These are phyloP conservation scores for Aspergillus caelatus DNA, from an alignment of 2,329 filamentous ascomycete genomes.

Conservation along the genomic window DNA sequence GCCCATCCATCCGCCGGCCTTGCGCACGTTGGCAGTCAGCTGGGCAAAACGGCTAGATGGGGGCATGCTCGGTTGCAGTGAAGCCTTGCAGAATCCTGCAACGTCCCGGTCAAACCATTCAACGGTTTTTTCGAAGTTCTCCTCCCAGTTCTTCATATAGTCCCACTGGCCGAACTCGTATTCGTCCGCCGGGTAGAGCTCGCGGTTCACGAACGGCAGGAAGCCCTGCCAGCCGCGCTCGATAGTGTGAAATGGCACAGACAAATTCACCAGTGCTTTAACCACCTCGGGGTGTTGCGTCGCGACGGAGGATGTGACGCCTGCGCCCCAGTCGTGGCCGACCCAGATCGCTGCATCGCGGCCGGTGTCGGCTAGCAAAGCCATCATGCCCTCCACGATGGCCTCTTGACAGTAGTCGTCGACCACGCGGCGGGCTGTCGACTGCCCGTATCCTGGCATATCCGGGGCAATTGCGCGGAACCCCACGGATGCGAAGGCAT, in stretches of 20 bases:
- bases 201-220: slow-evolving; percentile 43
- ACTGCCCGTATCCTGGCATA: slow-evolving; percentile 20
- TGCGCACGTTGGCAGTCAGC: background rate
- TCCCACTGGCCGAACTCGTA: slow-evolving; percentile 26
- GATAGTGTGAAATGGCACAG: slow-evolving; percentile 47
- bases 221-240: slow-evolving; percentile 45
- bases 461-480: slow-evolving; percentile 19
- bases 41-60: background rate
- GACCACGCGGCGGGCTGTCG: slow-evolving; percentile 15
- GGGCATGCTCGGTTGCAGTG: background rate
- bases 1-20: background rate
- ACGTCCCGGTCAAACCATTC: slow-evolving; percentile 6
- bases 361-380: slow-evolving; percentile 17
- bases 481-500: slow-evolving; percentile 17
- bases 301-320: slow-evolving; percentile 11
- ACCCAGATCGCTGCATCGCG: slow-evolving; percentile 26
- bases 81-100: slow-evolving; percentile 3
- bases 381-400: slow-evolving; percentile 18
- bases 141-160: slow-evolving; percentile 11
- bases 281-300: slow-evolving; percentile 8
- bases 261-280: slow-evolving; percentile 17
- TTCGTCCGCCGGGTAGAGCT: slow-evolving; percentile 49
- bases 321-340: slow-evolving; percentile 23
- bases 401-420: slow-evolving; percentile 19
- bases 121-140: slow-evolving; percentile 6